Evolutionary conservation across 345 rosid species (phyloP).

Genomic region (Trapa incisa): DNA sequence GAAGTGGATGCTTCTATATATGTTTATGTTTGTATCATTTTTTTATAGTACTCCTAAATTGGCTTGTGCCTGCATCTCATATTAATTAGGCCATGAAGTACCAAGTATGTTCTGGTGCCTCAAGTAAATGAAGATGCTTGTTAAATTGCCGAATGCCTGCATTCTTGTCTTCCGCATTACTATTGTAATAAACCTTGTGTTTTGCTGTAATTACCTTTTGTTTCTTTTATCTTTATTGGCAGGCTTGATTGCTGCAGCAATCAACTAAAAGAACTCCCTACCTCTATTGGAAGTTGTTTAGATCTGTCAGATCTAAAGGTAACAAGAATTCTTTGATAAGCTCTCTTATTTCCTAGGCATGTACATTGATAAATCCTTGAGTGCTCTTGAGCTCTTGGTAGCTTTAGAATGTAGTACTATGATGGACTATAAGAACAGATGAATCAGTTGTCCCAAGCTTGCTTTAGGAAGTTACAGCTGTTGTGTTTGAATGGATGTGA

Average conservation of each 20-base stretch:
- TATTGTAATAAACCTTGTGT: background rate
- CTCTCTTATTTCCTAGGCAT: background rate
- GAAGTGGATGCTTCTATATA: too few species aligned
- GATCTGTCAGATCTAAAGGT: constrained; percentile 83
- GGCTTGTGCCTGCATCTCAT: too few species aligned
- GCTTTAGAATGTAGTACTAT: background rate
- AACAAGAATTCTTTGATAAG: background rate
- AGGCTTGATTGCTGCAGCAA: constrained; percentile 87
- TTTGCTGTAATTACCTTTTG: background rate
- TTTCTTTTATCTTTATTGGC: constrained; percentile 6
- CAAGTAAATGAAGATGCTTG: background rate
- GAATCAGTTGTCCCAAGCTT: background rate
- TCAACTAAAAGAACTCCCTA: constrained; percentile 63
- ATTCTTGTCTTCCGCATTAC: background rate
- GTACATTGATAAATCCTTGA: background rate
- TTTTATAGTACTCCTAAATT: too few species aligned
- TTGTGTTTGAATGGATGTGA: background rate
- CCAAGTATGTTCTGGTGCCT: background rate
- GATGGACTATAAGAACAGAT: background rate
- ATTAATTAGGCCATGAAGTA: too few species aligned
- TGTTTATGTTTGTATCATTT: too few species aligned
- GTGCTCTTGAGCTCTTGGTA: background rate
- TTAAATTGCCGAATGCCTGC: background rate
- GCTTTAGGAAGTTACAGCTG: background rate
- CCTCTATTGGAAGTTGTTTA: constrained; percentile 61